A percentile compares a stretch with the other conserved stretches of the same genome.
phyloP scores from a whole-genome alignment of 441 rosid genomes.

The Raphanus hybrid region DNA sequence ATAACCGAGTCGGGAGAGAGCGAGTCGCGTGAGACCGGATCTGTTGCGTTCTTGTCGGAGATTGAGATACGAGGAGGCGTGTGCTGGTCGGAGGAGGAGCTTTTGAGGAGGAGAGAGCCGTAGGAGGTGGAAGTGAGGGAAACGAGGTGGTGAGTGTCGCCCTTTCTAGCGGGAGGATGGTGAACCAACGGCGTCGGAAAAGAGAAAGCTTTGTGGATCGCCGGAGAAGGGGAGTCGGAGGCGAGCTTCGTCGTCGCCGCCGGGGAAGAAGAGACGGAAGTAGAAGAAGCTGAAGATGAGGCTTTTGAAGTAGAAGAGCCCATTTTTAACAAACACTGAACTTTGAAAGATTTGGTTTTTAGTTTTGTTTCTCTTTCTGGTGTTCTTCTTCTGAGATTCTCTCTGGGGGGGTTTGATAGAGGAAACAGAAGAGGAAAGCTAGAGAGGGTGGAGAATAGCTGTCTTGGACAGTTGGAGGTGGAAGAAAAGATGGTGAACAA shows the following conservation, averaged over 20 bases:
- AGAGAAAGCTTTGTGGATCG: slow-evolving; percentile 61
- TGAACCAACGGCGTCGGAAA: slow-evolving; percentile 78
- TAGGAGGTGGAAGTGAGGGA: slow-evolving; percentile 83
- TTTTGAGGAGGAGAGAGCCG: slow-evolving; percentile 70
- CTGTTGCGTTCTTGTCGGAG: slow-evolving; percentile 30
- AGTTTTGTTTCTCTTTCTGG: slow-evolving; percentile 18
- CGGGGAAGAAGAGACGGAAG: slow-evolving; percentile 24
- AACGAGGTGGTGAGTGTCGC: slow-evolving; percentile 90
- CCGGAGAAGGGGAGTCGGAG: slow-evolving; percentile 38
- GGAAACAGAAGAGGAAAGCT: slow-evolving; percentile 30
- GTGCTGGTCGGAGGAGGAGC: slow-evolving; percentile 38
- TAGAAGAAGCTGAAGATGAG: slow-evolving; percentile 44
- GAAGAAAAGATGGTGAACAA: slow-evolving; percentile 34
- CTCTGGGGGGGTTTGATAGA: slow-evolving; percentile 12
- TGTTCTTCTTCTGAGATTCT: background rate
- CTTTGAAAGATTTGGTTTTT: slow-evolving; percentile 21
- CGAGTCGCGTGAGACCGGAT: slow-evolving; percentile 43
- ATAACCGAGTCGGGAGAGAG: slow-evolving; percentile 80
- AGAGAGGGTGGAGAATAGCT: slow-evolving; percentile 57
- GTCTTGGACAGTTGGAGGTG: slow-evolving; percentile 51
- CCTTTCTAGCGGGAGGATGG: slow-evolving; percentile 81
- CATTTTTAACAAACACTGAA: slow-evolving; percentile 44
- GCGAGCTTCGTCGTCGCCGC: too few relatives aligned
- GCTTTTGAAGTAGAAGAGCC: slow-evolving; percentile 83
- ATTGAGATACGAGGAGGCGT: slow-evolving; percentile 36